Percentiles rank a stretch among this genome's conserved stretches.
Conservation (phyloP, 805 yeast species). For the Ogataea paraovalis region DNA sequence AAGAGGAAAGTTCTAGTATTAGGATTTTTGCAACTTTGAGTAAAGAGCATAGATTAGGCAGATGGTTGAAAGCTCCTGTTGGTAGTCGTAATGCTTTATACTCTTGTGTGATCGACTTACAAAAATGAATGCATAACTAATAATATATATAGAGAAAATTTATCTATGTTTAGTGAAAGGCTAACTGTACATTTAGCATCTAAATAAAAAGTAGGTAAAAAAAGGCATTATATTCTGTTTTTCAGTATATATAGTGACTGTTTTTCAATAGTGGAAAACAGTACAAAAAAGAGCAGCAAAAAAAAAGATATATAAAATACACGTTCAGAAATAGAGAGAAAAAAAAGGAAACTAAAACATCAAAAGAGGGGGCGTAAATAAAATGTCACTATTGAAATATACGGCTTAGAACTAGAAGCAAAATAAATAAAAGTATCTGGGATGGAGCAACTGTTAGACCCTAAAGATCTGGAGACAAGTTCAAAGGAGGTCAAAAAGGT, state of each 20-base stretch:
- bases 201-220: not conserved
- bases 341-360: not conserved
- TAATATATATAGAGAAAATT: not conserved
- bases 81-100: constrained; percentile 75
- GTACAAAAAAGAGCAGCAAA: not conserved
- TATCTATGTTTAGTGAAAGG: not conserved
- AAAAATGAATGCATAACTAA: constrained; percentile 4
- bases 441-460: not conserved
- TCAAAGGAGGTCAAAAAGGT: not conserved
- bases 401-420: not conserved
- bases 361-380: not conserved
- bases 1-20: constrained; percentile 46
- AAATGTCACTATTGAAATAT: not conserved
- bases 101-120: constrained; percentile 42
- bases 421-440: not conserved
- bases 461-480: too few species aligned
- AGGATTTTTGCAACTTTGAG: constrained; percentile 65
- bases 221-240: not conserved
- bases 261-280: not conserved
- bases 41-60: constrained; percentile 84
- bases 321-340: not conserved
- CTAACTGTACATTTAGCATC: not conserved
- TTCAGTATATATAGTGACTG: not conserved
- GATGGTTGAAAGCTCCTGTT: constrained; percentile 66
- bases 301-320: not conserved